A percentile compares a stretch with the other conserved stretches of the same genome.
Evolutionary conservation across 148 eudicot species (phyloP).

Genomic region (Rhododendron mucronatum): DNA sequence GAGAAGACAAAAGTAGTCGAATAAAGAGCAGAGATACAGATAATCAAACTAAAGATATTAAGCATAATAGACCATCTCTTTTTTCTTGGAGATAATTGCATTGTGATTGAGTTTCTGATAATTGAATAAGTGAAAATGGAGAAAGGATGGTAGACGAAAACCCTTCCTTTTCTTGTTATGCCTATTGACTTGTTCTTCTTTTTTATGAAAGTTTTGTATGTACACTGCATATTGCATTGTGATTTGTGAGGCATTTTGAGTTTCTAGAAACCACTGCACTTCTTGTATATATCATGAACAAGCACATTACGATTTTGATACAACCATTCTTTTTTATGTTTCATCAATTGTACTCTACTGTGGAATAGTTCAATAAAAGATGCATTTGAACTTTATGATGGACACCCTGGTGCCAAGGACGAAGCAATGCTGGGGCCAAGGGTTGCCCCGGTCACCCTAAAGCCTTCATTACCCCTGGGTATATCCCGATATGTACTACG

Average conservation of each 20-base stretch:
- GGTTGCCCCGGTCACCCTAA: not conserved
- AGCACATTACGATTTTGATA: not conserved
- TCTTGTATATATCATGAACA: not conserved
- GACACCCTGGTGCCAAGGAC: not conserved
- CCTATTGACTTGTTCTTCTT: not conserved
- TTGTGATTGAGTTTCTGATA: too few relatives aligned
- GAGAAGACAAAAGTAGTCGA: too few relatives aligned
- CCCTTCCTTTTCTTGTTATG: not conserved
- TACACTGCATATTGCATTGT: not conserved
- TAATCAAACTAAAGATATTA: too few relatives aligned
- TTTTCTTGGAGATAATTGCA: too few relatives aligned
- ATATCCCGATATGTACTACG: not conserved
- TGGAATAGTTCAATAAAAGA: not conserved
- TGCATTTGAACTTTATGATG: not conserved
- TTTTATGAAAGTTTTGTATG: not conserved
- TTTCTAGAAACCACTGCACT: not conserved
- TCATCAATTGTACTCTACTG: not conserved
- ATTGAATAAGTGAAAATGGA: not conserved
- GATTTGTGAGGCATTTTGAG: not conserved
- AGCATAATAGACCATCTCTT: too few relatives aligned
- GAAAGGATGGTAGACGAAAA: not conserved
- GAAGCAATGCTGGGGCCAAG: not conserved
- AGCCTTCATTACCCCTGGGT: not conserved
- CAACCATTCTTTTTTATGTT: not conserved
- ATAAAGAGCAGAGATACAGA: too few relatives aligned